phyloP scores from a whole-genome alignment of 2,329 filamentous ascomycete genomes.

The Neofusicoccum kwambonambiense region DNA sequence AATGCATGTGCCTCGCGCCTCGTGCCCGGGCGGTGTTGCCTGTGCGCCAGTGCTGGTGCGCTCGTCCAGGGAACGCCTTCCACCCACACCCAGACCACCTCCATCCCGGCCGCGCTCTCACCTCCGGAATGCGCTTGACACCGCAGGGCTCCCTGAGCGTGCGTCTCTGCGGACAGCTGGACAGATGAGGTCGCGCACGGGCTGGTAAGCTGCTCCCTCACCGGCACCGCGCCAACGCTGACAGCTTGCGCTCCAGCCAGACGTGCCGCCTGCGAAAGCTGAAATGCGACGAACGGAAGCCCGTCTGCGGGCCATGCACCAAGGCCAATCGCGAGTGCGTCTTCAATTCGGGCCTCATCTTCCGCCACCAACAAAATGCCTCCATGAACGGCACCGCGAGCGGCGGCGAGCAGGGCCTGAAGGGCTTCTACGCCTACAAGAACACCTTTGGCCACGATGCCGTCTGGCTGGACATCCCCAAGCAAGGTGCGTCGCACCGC shows the following conservation, averaged over 20 bases:
- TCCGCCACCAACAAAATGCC: conserved; percentile 68
- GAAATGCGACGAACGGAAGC: conserved; percentile 64
- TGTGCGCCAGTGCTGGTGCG: conserved; percentile 8
- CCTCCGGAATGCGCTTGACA: conserved; percentile 19
- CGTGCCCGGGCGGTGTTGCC: conserved; percentile 10
- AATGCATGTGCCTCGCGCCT: not conserved
- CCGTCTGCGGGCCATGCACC: conserved; percentile 59
- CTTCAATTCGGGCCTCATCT: conserved; percentile 62
- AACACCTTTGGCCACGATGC: conserved; percentile 62
- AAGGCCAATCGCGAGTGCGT: conserved; percentile 61
- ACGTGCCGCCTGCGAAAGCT: conserved; percentile 62
- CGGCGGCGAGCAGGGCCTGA: conserved; percentile 48
- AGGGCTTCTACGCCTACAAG: conserved; percentile 65
- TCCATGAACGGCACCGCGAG: conserved; percentile 59
- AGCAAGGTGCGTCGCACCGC: conserved; percentile 46
- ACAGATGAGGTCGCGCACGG: conserved; percentile 40
- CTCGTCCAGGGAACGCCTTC: conserved; percentile 6
- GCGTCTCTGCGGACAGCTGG: conserved; percentile 16
- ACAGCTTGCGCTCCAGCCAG: conserved; percentile 26
- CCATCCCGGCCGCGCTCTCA: conserved; percentile 11
- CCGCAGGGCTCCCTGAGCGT: conserved; percentile 10
- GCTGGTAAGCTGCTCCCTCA: conserved; percentile 31
- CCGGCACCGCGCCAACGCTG: conserved; percentile 16
- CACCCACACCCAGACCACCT: conserved; percentile 15
- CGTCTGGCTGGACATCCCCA: conserved; percentile 63